Percentiles rank a stretch among this genome's conserved stretches.
phyloP scores from a whole-genome alignment of 257 asterid species.

The Apocynum venetum region DNA sequence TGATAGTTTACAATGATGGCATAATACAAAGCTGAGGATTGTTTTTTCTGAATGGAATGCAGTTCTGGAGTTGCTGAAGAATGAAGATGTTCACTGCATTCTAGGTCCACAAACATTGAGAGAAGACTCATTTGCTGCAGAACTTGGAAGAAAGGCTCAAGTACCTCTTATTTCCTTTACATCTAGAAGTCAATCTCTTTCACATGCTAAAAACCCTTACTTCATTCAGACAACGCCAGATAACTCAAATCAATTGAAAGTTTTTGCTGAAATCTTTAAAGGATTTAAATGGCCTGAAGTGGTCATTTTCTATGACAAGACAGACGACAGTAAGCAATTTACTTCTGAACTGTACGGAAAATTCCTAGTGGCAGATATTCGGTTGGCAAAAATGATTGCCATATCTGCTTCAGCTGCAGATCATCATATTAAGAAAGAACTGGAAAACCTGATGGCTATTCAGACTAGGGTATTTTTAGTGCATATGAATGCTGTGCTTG shows the following conservation, averaged over 20 bases:
- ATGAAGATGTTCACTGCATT: conserved; percentile 53
- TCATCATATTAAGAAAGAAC: conserved; percentile 13
- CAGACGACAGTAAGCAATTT: conserved; percentile 20
- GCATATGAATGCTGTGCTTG: conserved; percentile 33
- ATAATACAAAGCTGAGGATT: not conserved
- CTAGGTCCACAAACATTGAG: conserved; percentile 34
- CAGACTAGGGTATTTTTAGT: conserved; percentile 53
- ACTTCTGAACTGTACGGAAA: conserved; percentile 26
- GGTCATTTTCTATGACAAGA: conserved; percentile 29
- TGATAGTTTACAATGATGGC: not conserved
- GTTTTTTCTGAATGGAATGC: conserved; percentile 17
- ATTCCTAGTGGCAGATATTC: conserved; percentile 18
- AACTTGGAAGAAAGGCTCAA: conserved; percentile 38
- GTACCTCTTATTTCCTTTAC: conserved; percentile 45
- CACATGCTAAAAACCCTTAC: conserved; percentile 22
- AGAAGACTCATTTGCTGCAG: conserved; percentile 34
- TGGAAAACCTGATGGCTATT: conserved; percentile 31
- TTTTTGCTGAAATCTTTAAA: conserved; percentile 26
- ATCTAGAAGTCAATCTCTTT: conserved; percentile 31
- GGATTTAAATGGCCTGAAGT: conserved; percentile 33
- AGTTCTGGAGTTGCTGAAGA: conserved; percentile 45
- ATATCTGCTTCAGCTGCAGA: conserved; percentile 21
- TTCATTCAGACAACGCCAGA: conserved; percentile 33
- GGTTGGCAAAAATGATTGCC: conserved; percentile 17
- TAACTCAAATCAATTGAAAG: conserved; percentile 26